Percentiles rank a stretch among this genome's conserved stretches.
Conservation (phyloP, 768 basidiomycete genomes). For the Auricularia sp. region DNA sequence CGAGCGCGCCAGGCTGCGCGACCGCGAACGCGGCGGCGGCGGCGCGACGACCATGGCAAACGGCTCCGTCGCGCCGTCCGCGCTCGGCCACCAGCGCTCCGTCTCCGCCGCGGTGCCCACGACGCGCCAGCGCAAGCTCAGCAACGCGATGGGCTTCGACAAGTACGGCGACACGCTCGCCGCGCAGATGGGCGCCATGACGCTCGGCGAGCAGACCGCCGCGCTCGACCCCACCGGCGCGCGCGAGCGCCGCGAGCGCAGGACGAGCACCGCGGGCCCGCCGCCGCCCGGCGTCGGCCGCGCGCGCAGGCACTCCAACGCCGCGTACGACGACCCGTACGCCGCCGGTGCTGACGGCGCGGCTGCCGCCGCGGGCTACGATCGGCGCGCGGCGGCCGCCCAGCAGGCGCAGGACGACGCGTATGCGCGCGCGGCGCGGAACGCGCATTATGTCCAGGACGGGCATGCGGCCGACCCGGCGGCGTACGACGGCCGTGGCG, state of each 20-base stretch:
- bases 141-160: slow-evolving; percentile 1
- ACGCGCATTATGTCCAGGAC: neutral
- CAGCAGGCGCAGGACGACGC: neutral
- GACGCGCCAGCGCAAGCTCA: slow-evolving; percentile 1
- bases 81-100: neutral
- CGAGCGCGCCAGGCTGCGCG: neutral
- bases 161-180: neutral
- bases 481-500: neutral
- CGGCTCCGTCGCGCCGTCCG: neutral
- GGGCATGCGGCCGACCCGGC: neutral
- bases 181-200: neutral
- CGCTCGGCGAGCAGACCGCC: neutral
- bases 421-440: neutral
- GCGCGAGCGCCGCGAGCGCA: neutral
- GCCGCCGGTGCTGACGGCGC: neutral
- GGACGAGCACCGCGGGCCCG: neutral
- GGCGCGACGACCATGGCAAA: neutral
- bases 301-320: neutral
- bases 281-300: neutral
- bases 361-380: neutral
- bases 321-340: neutral
- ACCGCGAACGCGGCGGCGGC: neutral
- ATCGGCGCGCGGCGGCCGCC: neutral
- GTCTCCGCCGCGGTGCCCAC: neutral
- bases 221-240: neutral